Evolutionary conservation across 1,139 yeast species (phyloP), one percentile per base, ranked within the genome.

Genomic region (Pichiaceae sp.): DNA sequence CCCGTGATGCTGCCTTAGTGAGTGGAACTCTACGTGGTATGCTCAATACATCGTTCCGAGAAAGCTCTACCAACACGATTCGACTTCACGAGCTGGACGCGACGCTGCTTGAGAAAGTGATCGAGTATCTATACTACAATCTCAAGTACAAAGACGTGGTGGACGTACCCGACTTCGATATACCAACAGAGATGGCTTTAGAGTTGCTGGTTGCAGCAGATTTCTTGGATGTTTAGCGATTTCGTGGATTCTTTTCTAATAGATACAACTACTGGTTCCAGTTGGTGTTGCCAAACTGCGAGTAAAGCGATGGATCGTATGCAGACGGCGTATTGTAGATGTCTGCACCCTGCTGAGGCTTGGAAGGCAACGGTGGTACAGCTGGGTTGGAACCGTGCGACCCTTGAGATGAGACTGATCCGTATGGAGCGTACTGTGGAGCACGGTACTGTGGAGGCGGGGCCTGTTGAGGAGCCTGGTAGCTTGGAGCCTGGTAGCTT

Each of bases 121-220:
- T 86, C 33, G 97, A 91, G 48, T 91, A 91, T 52, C 61, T 91
- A 30, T 79, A 84, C 54, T 89, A 85, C 54, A 77, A 84, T 49
- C 60, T 68, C 47, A 80, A 83, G 50, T 84, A 83, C 53, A 72
- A 67, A 45, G 83, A 78, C 40, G 75, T 72, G 2, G 75, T 68
- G 29, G 63, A 65, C 19, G 75, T 84, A 9, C 95, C 95, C 0
- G 93, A 84, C 42, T 91, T 91, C 57, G 80, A 82, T 33, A 77
- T 91, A 1, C 96, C 97, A 0, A 91, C 97, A 0, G 96, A 86
- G 49, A 74, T 89, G 72, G 96, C 97, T 0, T 65, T 91, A 46
- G 97, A 91, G 53, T 63, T 91, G 47, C 62, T 91, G 34, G 93
- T 91, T 29, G 95, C 95, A 25, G 95, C 97, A 0, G 97, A 89